These are phyloP conservation scores for Macadamia integrifolia DNA, from an alignment of 164 flowering plant genomes.

Conservation along the genomic window DNA sequence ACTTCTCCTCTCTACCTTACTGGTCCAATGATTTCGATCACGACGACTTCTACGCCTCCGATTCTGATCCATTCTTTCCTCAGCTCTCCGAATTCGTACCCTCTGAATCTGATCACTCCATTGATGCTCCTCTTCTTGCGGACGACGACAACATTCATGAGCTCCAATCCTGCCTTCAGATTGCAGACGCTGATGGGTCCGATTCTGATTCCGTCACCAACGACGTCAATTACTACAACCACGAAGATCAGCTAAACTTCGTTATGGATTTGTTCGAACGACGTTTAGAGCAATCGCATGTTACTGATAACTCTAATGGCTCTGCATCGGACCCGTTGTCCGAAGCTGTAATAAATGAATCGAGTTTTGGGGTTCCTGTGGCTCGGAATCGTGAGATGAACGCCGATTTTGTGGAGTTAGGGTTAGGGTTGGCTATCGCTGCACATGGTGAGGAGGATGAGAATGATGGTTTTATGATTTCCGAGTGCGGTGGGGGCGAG, in stretches of 20 bases:
- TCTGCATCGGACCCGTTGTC: conserved; percentile 4
- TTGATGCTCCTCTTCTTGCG: background rate
- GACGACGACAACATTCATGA: conserved; percentile 4
- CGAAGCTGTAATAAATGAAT: conserved; percentile 18
- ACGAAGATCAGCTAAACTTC: conserved; percentile 50
- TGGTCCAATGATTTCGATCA: conserved; percentile 11
- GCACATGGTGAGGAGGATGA: conserved; percentile 18
- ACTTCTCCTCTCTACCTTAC: conserved; percentile 3
- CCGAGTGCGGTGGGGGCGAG: conserved; percentile 26
- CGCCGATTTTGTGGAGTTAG: conserved; percentile 19
- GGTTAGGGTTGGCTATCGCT: conserved; percentile 35
- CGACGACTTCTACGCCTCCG: conserved; percentile 12
- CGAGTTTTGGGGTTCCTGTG: conserved; percentile 35
- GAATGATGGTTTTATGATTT: conserved; percentile 30
- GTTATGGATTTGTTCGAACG: conserved; percentile 57
- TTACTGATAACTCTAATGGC: conserved; percentile 10
- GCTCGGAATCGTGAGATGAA: conserved; percentile 24
- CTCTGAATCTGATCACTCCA: background rate
- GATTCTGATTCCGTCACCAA: conserved; percentile 26
- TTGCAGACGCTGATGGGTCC: conserved; percentile 8
- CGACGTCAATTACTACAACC: conserved; percentile 28
- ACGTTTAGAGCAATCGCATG: conserved; percentile 34
- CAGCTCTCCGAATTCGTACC: conserved; percentile 1
- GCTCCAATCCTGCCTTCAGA: background rate
- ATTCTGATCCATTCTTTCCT: conserved; percentile 11